phyloP scores from a whole-genome alignment of 202 grass and related monocot genomes.

The Carex sylvatica region DNA sequence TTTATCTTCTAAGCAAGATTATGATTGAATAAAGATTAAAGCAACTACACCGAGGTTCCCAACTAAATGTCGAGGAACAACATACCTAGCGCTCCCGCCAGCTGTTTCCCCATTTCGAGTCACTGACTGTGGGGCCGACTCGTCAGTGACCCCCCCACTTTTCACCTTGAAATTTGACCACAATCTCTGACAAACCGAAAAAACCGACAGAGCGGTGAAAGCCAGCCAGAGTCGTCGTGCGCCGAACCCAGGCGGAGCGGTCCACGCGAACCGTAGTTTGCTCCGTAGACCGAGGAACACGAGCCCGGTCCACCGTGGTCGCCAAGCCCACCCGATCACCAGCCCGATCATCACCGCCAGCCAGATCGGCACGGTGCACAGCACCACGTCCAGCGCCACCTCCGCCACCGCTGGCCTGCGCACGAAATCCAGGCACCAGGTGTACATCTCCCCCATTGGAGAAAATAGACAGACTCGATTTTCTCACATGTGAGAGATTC shows the following conservation, averaged over 20 bases:
- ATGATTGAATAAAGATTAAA: conserved; percentile 12
- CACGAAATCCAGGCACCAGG: conserved; percentile 52
- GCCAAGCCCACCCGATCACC: conserved; percentile 82
- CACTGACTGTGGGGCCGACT: neutral
- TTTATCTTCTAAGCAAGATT: neutral
- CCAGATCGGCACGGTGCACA: conserved; percentile 98
- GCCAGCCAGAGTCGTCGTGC: conserved; percentile 87
- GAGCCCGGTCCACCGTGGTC: conserved; percentile 84
- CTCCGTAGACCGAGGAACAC: conserved; percentile 76
- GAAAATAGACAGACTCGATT: conserved; percentile 12
- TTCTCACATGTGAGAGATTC: conserved; percentile 13
- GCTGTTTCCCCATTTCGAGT: neutral
- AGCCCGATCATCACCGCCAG: conserved; percentile 92
- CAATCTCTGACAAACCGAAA: conserved; percentile 69
- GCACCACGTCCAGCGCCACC: conserved; percentile 77
- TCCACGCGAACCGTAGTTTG: conserved; percentile 60
- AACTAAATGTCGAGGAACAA: conserved; percentile 6
- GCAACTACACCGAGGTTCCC: neutral
- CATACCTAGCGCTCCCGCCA: conserved; percentile 4
- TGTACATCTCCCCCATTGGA: conserved; percentile 69
- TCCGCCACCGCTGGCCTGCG: conserved; percentile 66
- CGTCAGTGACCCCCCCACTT: neutral
- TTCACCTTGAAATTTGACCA: conserved; percentile 39
- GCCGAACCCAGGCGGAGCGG: conserved; percentile 71
- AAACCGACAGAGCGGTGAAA: conserved; percentile 89